Base-by-base conservation (phyloP, 1,284 basidiomycete genomes). In the Ustilago tritici region DNA sequence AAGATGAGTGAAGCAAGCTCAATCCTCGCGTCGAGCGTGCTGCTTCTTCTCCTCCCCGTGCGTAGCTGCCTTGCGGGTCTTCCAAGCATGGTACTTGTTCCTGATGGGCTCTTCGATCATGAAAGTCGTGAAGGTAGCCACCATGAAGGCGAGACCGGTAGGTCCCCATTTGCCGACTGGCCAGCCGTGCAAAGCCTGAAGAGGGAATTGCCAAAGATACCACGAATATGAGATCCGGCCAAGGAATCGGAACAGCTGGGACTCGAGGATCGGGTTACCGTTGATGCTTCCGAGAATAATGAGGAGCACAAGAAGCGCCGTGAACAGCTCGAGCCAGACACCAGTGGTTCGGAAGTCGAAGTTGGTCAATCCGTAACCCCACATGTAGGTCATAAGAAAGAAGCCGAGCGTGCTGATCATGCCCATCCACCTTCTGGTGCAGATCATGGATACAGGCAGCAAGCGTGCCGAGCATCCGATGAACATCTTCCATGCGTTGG, bases 171-270 rank as follows among this genome's bases (percentile, higher is more conserved):
- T 59, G 38, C 49, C 40, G 8, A 65, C 31, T 0, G 61, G 61
- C 65, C 65, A 74, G 49, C 56, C 60, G 43, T 58, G 50, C 31
- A 68, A 55, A 9, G 65, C 57, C 43, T 68, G 65, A 19, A 69
- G 65, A 14, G 71, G 71, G 66, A 74, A 69, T 23, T 74, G 66
- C 71, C 71, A 74, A 40, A 74, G 56, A 17, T 74, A 74, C 63
- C 64, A 65, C 15, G 66, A 68, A 46, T 74, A 74, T 41, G 71
- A 74, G 62, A 69, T 69, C 15, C 66, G 54, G 9, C 71, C 71
- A 11, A 60, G 59, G 62, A 69, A 74, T 8, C 71, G 61, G 62
- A 74, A 65, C 12, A 65, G 35, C 52, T 69, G 46, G 15, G 52
- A 56, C n/a, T 74, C 71, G 32, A 74, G 62, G 52, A 74, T 74